phyloP scores from a whole-genome alignment of 1,284 basidiomycete species.

The Ustilago curta region DNA sequence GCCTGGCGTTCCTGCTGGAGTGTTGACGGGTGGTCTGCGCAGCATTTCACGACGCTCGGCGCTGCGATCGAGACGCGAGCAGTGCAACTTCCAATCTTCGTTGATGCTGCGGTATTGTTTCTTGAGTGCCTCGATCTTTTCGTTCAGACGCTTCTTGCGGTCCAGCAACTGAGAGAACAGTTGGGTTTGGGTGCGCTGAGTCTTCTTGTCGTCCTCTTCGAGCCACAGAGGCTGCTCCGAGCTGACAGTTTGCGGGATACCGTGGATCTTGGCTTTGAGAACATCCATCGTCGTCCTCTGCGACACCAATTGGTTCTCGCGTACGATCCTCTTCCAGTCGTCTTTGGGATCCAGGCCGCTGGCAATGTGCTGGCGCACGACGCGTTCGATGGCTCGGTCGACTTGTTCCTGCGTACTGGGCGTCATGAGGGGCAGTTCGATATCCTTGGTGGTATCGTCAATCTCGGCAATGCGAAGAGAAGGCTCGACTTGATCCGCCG shows the following conservation, averaged over 20 bases:
- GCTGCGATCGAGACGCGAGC: conserved; percentile 57
- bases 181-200: conserved; percentile 26
- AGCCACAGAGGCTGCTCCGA: conserved; percentile 44
- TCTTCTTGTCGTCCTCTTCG: conserved; percentile 42
- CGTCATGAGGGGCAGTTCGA: conserved; percentile 42
- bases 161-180: conserved; percentile 41
- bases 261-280: conserved; percentile 51
- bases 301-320: conserved; percentile 44
- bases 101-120: conserved; percentile 59
- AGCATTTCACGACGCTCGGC: conserved; percentile 56
- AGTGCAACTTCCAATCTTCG: conserved; percentile 62
- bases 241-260: conserved; percentile 45
- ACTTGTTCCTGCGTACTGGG: conserved; percentile 50
- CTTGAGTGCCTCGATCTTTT: conserved; percentile 56
- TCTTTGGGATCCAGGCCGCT: background rate
- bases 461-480: conserved; percentile 37
- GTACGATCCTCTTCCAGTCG: conserved; percentile 36
- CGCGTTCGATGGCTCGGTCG: conserved; percentile 26
- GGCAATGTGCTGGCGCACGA: conserved; percentile 22
- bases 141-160: conserved; percentile 53
- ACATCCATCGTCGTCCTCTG: conserved; percentile 42
- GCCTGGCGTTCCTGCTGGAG: conserved; percentile 42
- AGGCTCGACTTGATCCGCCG: conserved; percentile 15
- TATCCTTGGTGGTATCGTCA: conserved; percentile 25
- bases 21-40: conserved; percentile 37